phyloP scores from a whole-genome alignment of 23 red algal species.

The Chondrus crispus region DNA sequence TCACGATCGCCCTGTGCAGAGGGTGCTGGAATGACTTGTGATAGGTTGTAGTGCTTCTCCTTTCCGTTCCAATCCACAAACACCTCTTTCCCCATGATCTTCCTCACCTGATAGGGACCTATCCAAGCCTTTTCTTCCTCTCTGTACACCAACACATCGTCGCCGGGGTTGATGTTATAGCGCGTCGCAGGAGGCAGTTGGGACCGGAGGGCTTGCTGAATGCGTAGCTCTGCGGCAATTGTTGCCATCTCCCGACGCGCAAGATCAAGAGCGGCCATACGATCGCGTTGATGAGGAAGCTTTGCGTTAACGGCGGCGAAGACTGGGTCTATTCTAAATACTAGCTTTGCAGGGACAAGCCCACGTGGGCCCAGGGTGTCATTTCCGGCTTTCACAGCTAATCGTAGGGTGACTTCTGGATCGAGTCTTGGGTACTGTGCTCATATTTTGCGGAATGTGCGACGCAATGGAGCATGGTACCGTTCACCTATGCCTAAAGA shows the following conservation, averaged over 20 bases:
- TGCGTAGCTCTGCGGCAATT: background rate
- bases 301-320: background rate
- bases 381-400: slow-evolving; percentile 12
- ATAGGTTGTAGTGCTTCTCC: background rate
- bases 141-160: background rate
- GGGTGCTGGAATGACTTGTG: background rate
- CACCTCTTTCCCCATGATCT: background rate
- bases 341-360: background rate
- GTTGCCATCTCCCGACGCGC: background rate
- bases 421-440: background rate
- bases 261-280: background rate
- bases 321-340: background rate
- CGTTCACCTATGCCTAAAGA: slow-evolving; percentile 1
- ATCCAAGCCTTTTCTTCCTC: background rate
- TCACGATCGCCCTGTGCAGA: background rate
- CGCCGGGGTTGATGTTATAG: background rate
- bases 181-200: slow-evolving; percentile 22
- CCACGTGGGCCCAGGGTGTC: slow-evolving; percentile 22
- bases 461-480: background rate
- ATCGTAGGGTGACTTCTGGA: background rate
- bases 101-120: background rate
- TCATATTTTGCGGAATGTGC: background rate
- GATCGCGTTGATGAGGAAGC: slow-evolving; percentile 4
- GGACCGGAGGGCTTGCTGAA: background rate
- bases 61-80: background rate